A percentile compares a stretch with the other conserved stretches of the same genome.
Evolutionary conservation across 495 filamentous ascomycete species (phyloP).

Genomic region (Aspergillus sclerotioniger): DNA sequence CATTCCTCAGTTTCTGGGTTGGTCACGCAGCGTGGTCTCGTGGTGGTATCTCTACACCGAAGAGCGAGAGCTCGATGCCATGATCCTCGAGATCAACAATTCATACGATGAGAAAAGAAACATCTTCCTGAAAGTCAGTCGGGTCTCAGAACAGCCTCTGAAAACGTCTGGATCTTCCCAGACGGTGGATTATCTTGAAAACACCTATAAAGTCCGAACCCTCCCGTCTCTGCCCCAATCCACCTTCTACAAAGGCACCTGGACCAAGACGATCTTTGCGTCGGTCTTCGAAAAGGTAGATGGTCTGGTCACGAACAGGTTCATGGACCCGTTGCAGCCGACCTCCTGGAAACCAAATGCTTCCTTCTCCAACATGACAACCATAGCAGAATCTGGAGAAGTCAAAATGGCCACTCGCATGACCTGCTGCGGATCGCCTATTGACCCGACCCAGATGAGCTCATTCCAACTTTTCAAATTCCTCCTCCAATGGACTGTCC

Average conservation of each 20-base stretch:
- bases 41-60: constrained; percentile 77
- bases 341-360: constrained; percentile 9
- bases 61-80: constrained; percentile 55
- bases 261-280: constrained; percentile 14
- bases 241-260: constrained; percentile 15
- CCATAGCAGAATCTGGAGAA: constrained; percentile 2
- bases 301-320: neutral
- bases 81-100: constrained; percentile 77
- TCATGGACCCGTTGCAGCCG: constrained; percentile 11
- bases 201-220: neutral
- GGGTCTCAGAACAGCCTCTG: neutral
- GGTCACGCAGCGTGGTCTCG: constrained; percentile 73
- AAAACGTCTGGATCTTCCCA: neutral
- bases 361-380: constrained; percentile 14
- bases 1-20: constrained; percentile 65
- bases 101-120: constrained; percentile 70
- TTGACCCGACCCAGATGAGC: constrained; percentile 10
- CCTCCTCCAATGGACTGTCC: constrained; percentile 7
- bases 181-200: constrained; percentile 6
- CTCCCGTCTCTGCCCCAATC: neutral
- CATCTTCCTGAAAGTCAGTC: constrained; percentile 8
- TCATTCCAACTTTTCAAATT: constrained; percentile 1
- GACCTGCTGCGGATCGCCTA: constrained; percentile 1
- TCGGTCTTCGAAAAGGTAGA: constrained; percentile 19
- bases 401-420: constrained; percentile 13